Base-by-base conservation (phyloP, 2,329 filamentous ascomycete genomes). In the Penicillium hordei region DNA sequence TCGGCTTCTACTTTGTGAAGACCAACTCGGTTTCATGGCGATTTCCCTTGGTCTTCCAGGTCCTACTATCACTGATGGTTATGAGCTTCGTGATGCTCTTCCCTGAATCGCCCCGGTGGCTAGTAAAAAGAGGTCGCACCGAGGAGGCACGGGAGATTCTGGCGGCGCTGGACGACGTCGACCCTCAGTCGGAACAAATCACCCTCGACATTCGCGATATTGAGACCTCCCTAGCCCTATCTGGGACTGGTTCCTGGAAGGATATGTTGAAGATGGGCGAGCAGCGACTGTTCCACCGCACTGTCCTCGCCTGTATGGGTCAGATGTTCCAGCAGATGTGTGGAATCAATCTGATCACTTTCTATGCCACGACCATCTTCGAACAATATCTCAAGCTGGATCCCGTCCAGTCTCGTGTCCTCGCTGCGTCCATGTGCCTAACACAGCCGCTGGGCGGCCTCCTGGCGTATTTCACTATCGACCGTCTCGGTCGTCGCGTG, bases 71-170 rank as follows among this genome's bases (percentile, higher is more conserved):
- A 3, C 34, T 73, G 5, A 61, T 72, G 17, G 67, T 74, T 5
- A 69, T 71, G 66, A 21, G 40, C 13, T 65, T 69, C 73, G 65
- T 79, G 2, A 69, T 71, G 31, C 9, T 68, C 6, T 59, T 74
- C 39, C 76, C 75, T 0, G 75, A 78, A 54, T 76, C 75, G 0
- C 78, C 79, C 0, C 69, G 78, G 17, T 79, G 77, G 75, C 72
- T 81, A n/a, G 78, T 82, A 34, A 78, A 79, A 52, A 72, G 73
- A 19, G 74, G 75, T 1, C 70, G 71, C 0, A 63, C 69, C 0
- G 71, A 77, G 8, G 70, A 69, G 27, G 71, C 66, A 2, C 68
- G 67, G 8, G 70, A 76, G 33, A 72, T 74, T 8, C 65, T 72
- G 1, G 71, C 70, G 0, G 79, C 79, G 4, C 69, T 79, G 17